These are phyloP conservation scores for Apium graveolens DNA, from an alignment of 129 eudicot genomes.

Conservation along the genomic window DNA sequence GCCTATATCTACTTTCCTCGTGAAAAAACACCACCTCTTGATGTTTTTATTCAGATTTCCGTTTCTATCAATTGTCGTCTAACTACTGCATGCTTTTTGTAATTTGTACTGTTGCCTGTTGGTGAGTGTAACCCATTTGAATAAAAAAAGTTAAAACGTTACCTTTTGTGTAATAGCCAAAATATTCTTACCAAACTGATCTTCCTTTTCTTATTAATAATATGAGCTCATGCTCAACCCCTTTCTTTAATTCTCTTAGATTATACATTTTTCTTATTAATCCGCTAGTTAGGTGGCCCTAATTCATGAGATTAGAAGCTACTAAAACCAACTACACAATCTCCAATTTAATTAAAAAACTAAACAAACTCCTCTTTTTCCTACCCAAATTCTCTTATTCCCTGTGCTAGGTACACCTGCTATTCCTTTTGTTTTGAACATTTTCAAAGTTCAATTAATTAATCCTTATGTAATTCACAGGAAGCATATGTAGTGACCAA, in stretches of 20 bases:
- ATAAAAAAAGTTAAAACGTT: background rate
- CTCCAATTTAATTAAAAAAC: background rate
- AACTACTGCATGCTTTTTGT: background rate
- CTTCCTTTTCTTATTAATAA: too few relatives aligned
- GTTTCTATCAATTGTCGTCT: background rate
- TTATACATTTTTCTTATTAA: background rate
- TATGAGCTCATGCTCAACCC: background rate
- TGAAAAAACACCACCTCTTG: background rate
- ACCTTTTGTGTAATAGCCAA: background rate
- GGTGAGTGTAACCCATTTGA: too few relatives aligned
- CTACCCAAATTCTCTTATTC: background rate
- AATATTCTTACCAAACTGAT: slow-evolving; percentile 1
- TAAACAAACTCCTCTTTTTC: background rate
- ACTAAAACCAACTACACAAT: background rate
- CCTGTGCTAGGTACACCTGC: background rate
- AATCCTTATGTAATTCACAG: slow-evolving; percentile 24
- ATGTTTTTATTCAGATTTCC: background rate
- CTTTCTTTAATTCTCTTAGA: background rate
- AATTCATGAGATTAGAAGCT: background rate
- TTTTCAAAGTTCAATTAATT: background rate
- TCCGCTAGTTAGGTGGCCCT: slow-evolving; percentile 6
- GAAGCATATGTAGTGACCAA: slow-evolving; percentile 64
- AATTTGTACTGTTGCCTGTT: too few relatives aligned
- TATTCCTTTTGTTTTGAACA: background rate
- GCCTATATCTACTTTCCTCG: background rate